Evolutionary conservation across 75 land plant species (phyloP).

Genomic region (Azolla pinnata): DNA sequence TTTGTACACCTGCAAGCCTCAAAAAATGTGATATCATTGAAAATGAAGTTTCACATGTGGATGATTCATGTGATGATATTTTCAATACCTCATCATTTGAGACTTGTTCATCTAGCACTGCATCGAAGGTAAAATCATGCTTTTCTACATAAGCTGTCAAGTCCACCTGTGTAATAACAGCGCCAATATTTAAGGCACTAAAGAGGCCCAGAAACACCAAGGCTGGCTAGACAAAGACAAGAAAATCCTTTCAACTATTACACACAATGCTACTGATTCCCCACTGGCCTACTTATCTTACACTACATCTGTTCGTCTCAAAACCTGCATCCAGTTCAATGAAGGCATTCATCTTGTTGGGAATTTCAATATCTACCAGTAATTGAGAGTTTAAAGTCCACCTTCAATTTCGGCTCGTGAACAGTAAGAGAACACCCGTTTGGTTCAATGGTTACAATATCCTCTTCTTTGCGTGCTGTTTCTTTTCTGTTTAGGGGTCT

Average conservation of each 20-base stretch:
- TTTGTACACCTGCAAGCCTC: conserved; percentile 24
- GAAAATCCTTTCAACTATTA: neutral
- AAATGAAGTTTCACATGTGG: neutral
- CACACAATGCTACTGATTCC: neutral
- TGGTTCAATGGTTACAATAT: conserved; percentile 70
- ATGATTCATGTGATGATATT: neutral
- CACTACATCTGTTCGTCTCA: neutral
- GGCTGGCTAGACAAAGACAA: neutral
- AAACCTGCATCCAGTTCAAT: neutral
- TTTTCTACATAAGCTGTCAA: conserved; percentile 98
- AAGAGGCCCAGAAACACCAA: neutral
- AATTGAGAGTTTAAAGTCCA: conserved; percentile 10
- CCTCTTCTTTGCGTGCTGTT: conserved; percentile 82
- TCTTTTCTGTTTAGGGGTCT: conserved; percentile 95
- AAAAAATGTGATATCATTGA: neutral
- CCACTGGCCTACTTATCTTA: no score
- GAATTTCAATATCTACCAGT: neutral
- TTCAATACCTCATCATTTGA: conserved; percentile 78
- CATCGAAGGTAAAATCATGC: conserved; percentile 97
- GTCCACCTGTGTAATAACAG: conserved; percentile 54
- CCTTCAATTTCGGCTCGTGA: conserved; percentile 97
- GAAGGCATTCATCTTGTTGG: neutral
- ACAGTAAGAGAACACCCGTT: conserved; percentile 53
- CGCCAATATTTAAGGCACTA: neutral
- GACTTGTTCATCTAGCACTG: conserved; percentile 80